These are phyloP conservation scores for Aristolochia californica DNA, from an alignment of 164 flowering plant species.

Conservation along the genomic window DNA sequence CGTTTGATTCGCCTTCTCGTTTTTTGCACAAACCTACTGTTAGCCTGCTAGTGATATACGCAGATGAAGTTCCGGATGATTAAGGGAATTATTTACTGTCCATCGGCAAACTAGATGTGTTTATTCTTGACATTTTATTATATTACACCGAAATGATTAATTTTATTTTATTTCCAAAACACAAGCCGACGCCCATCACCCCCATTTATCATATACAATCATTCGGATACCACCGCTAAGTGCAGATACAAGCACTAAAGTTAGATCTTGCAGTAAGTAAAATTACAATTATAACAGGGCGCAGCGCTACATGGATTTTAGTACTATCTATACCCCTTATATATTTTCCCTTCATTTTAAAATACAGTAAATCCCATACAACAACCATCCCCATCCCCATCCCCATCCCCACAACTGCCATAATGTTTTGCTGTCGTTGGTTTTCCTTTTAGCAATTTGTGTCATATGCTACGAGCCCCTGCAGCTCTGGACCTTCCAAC, in stretches of 20 bases:
- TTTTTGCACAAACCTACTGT: too few species aligned
- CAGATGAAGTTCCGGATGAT: too few species aligned
- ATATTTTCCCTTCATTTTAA: neutral
- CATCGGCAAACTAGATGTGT: too few species aligned
- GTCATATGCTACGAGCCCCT: slow-evolving; percentile 79
- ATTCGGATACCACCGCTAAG: neutral
- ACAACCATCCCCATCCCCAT: too few species aligned
- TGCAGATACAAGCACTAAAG: neutral
- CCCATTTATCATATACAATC: neutral
- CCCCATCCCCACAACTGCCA: neutral
- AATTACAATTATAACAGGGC: slow-evolving; percentile 5
- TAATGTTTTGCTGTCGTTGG: too few species aligned
- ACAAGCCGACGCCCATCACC: neutral
- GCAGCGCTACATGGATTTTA: slow-evolving; percentile 1
- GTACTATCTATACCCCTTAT: neutral
- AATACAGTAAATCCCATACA: slow-evolving; percentile 1
- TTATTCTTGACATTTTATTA: too few species aligned
- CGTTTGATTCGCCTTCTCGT: too few species aligned
- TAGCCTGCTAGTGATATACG: too few species aligned
- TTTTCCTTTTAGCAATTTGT: slow-evolving; percentile 53
- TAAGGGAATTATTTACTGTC: too few species aligned
- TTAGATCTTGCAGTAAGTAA: neutral
- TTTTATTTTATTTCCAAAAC: too few species aligned
- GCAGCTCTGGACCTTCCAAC: slow-evolving; percentile 87
- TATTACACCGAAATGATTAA: too few species aligned